A percentile compares a stretch with the other conserved stretches of the same genome.
These are phyloP conservation scores for Ascoidea asiatica DNA, from an alignment of 805 yeast species.

Conservation along the genomic window DNA sequence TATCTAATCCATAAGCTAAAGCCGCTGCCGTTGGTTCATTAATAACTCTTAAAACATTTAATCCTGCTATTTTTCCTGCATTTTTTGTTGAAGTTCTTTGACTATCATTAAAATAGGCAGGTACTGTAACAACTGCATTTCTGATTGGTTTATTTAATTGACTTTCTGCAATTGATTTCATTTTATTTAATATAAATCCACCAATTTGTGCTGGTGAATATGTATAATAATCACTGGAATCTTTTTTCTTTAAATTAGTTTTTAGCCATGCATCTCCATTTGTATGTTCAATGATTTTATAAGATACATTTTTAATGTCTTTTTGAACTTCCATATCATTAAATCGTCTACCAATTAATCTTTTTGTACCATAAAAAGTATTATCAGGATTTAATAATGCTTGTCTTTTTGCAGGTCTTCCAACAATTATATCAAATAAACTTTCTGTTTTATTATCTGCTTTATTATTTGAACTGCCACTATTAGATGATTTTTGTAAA, in stretches of 20 bases:
- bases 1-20: slow-evolving; percentile 63
- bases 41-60: slow-evolving; percentile 61
- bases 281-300: slow-evolving; percentile 39
- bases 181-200: slow-evolving; percentile 46
- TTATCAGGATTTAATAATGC: slow-evolving; percentile 63
- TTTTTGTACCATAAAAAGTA: slow-evolving; percentile 71
- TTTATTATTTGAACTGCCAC: slow-evolving; percentile 22
- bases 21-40: slow-evolving; percentile 87
- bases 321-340: slow-evolving; percentile 58
- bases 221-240: too few species aligned
- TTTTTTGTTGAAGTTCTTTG: slow-evolving; percentile 77
- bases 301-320: slow-evolving; percentile 52
- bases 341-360: slow-evolving; percentile 64
- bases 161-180: slow-evolving; percentile 53
- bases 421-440: slow-evolving; percentile 31
- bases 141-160: slow-evolving; percentile 38
- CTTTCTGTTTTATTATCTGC: slow-evolving; percentile 1
- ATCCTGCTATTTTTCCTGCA: slow-evolving; percentile 66
- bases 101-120: slow-evolving; percentile 73
- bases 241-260: slow-evolving; percentile 28
- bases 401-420: slow-evolving; percentile 66
- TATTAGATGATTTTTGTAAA: not conserved
- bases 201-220: slow-evolving; percentile 65
- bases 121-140: slow-evolving; percentile 75
- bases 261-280: slow-evolving; percentile 62